A percentile compares a stretch with the other conserved stretches of the same genome.
These are phyloP conservation scores for Tuber melanosporum DNA, from an alignment of 495 filamentous ascomycete genomes.

Conservation along the genomic window DNA sequence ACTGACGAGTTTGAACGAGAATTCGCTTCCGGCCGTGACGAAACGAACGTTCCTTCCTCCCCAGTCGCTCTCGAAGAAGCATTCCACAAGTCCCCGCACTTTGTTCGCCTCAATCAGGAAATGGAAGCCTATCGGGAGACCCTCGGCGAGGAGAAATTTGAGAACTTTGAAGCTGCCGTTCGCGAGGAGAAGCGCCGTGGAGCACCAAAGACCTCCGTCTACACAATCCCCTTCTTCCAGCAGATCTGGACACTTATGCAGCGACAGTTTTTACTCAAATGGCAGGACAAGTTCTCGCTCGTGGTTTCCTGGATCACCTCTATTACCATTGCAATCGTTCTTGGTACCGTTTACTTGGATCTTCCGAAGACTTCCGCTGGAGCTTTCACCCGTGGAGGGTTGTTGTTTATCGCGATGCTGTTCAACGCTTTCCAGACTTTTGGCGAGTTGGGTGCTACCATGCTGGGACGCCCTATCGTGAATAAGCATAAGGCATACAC, in stretches of 20 bases:
- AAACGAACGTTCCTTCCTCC: constrained; percentile 58
- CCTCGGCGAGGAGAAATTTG: constrained; percentile 56
- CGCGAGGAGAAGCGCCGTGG: constrained; percentile 68
- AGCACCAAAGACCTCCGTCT: constrained; percentile 61
- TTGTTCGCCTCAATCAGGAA: constrained; percentile 54
- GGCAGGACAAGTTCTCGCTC: constrained; percentile 74
- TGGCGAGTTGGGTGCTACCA: constrained; percentile 62
- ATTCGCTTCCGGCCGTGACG: constrained; percentile 58
- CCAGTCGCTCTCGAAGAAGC: constrained; percentile 60
- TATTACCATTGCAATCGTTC: constrained; percentile 66
- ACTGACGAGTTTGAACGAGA: constrained; percentile 78
- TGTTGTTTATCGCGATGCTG: constrained; percentile 66
- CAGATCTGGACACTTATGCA: constrained; percentile 79
- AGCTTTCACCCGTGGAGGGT: constrained; percentile 70
- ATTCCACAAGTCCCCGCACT: constrained; percentile 59
- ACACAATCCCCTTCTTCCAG: constrained; percentile 69
- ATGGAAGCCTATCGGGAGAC: constrained; percentile 60
- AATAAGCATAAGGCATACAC: constrained; percentile 75
- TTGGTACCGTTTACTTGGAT: constrained; percentile 72
- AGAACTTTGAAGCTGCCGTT: constrained; percentile 73
- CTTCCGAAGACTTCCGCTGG: constrained; percentile 59
- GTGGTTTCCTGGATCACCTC: constrained; percentile 68
- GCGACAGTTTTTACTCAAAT: constrained; percentile 75
- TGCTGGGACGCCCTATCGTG: constrained; percentile 66
- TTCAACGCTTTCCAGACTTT: constrained; percentile 80